phyloP scores from a whole-genome alignment of 495 filamentous ascomycete species.

The Xylaria scruposa region DNA sequence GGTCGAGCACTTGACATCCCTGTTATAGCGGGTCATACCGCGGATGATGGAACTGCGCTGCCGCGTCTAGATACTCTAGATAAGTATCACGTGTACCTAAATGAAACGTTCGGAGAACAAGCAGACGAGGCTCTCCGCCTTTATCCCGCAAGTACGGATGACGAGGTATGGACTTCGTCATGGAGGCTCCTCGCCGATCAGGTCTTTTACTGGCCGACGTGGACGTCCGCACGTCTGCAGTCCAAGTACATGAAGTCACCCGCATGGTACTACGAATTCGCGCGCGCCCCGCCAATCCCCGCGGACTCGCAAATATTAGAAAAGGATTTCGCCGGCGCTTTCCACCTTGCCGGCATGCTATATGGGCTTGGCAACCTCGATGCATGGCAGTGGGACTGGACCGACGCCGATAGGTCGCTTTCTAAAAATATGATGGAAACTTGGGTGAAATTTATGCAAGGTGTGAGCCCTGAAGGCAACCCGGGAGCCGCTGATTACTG shows the following conservation, averaged over 20 bases:
- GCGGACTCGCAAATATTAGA: constrained; percentile 7
- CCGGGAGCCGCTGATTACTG: neutral
- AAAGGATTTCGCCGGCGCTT: constrained; percentile 21
- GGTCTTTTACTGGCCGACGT: constrained; percentile 21
- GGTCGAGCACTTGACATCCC: constrained; percentile 10
- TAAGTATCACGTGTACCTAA: neutral
- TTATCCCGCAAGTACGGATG: constrained; percentile 15
- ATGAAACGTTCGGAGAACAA: constrained; percentile 8
- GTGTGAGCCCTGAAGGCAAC: constrained; percentile 3
- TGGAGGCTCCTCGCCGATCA: constrained; percentile 18
- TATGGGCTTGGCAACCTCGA: constrained; percentile 20
- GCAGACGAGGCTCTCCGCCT: constrained; percentile 14
- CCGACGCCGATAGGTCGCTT: constrained; percentile 18
- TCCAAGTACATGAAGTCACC: constrained; percentile 9
- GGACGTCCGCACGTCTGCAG: constrained; percentile 17
- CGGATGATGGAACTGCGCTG: constrained; percentile 15
- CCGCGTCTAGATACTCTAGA: neutral
- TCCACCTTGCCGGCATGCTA: constrained; percentile 18
- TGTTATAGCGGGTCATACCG: neutral
- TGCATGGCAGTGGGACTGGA: constrained; percentile 19
- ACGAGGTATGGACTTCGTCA: constrained; percentile 8
- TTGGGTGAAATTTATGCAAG: neutral
- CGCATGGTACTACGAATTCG: constrained; percentile 9
- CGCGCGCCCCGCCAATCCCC: constrained; percentile 21
- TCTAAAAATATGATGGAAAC: constrained; percentile 9